Percentiles rank a stretch among this genome's conserved stretches.
These are phyloP conservation scores for Triticum turgidum DNA, from an alignment of 176 grass and related monocot species.

Conservation along the genomic window DNA sequence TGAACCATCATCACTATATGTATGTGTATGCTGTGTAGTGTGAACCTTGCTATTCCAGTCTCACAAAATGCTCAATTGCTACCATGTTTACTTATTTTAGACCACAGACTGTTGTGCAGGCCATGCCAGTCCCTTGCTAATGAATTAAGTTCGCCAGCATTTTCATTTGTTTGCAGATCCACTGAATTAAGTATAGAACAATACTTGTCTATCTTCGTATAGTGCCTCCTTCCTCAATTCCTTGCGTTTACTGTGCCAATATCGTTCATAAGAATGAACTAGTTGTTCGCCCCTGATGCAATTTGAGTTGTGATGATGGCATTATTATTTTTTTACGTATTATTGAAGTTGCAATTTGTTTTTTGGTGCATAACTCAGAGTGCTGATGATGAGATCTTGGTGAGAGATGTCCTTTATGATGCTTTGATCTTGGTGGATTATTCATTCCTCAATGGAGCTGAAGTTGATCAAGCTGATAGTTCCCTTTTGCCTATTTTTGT, in stretches of 20 bases:
- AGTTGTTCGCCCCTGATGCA: not conserved
- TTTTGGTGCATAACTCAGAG: constrained; percentile 48
- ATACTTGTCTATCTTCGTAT: not conserved
- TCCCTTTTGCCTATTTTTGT: constrained; percentile 60
- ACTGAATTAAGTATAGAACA: not conserved
- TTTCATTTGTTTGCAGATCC: not conserved
- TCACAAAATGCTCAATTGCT: constrained; percentile 15
- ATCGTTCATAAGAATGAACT: not conserved
- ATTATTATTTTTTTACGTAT: constrained; percentile 25
- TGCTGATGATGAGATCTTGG: constrained; percentile 72
- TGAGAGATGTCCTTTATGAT: constrained; percentile 83
- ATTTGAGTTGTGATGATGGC: not conserved
- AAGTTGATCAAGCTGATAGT: constrained; percentile 60
- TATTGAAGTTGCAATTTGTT: constrained; percentile 25
- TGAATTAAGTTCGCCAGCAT: not conserved
- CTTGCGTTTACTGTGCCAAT: not conserved
- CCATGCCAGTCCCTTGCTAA: not conserved
- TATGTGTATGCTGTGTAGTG: not conserved
- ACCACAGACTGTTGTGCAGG: not conserved
- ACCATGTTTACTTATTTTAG: not conserved
- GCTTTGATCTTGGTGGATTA: constrained; percentile 91
- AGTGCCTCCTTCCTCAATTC: constrained; percentile 1
- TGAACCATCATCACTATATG: constrained; percentile 9
- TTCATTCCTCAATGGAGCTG: constrained; percentile 73
- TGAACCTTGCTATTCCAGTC: not conserved